Conservation (phyloP, 2,329 filamentous ascomycete species). For the Lecanoromycetidae sp. region DNA sequence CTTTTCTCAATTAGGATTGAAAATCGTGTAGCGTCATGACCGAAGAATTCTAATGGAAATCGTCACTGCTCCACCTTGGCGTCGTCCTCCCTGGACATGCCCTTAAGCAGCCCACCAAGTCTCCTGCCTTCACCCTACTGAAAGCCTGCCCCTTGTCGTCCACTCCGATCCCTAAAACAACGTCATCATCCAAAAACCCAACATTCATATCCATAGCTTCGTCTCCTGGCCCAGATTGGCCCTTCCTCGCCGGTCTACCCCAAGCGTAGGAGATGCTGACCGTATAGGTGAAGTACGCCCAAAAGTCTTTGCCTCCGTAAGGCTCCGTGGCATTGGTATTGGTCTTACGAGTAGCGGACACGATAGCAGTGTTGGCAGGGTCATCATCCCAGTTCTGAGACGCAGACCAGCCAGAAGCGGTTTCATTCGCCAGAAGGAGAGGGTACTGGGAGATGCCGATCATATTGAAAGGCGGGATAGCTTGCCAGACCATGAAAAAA, state of each 20-base stretch:
- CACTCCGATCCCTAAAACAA: slow-evolving; percentile 29
- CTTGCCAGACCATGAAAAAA: slow-evolving; percentile 29
- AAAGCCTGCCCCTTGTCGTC: slow-evolving; percentile 28
- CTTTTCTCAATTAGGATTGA: no score
- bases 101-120: slow-evolving; percentile 28
- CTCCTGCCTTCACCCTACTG: slow-evolving; percentile 24
- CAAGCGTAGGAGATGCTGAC: slow-evolving; percentile 30
- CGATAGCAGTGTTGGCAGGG: slow-evolving; percentile 9
- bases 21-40: no score
- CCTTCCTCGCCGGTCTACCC: slow-evolving; percentile 19
- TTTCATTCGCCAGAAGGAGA: slow-evolving; percentile 28
- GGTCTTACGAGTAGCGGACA: slow-evolving; percentile 3
- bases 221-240: slow-evolving; percentile 17
- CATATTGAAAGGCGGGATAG: slow-evolving; percentile 26
- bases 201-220: slow-evolving; percentile 25
- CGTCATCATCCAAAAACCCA: slow-evolving; percentile 30
- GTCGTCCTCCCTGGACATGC: slow-evolving; percentile 21
- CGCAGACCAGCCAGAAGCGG: slow-evolving; percentile 26
- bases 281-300: slow-evolving; percentile 30
- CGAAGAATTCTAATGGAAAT: no score
- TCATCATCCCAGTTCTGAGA: slow-evolving; percentile 27
- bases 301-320: slow-evolving; percentile 16
- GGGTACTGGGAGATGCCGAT: slow-evolving; percentile 27
- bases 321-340: slow-evolving; percentile 11
- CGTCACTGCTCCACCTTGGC: not conserved